Evolutionary conservation across 2,329 filamentous ascomycete species (phyloP).

Genomic region (Nemania diffusa): DNA sequence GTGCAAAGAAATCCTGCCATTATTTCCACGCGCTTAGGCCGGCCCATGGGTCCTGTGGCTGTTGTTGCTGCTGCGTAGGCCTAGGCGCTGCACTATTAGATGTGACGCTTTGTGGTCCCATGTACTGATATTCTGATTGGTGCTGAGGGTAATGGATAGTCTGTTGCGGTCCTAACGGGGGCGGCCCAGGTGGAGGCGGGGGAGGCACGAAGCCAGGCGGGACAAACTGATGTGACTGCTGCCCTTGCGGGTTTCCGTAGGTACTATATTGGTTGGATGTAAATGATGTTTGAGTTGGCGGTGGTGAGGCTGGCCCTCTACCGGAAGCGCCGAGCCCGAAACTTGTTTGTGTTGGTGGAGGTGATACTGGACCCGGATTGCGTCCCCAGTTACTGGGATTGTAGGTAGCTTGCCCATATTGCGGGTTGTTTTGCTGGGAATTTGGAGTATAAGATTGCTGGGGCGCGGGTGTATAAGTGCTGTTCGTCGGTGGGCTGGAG

Average conservation of each 20-base stretch:
- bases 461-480: conserved; percentile 44
- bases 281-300: conserved; percentile 58
- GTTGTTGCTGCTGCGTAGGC: conserved; percentile 53
- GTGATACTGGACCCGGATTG: conserved; percentile 63
- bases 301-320: conserved; percentile 63
- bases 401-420: conserved; percentile 62
- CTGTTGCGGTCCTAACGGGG: conserved; percentile 70
- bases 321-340: conserved; percentile 50
- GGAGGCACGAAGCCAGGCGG: conserved; percentile 70
- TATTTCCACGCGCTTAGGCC: conserved; percentile 65
- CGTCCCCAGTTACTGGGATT: conserved; percentile 69
- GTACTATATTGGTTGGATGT: conserved; percentile 59
- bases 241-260: conserved; percentile 57
- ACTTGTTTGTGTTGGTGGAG: conserved; percentile 54
- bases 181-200: conserved; percentile 71
- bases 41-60: conserved; percentile 62
- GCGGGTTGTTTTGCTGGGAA: conserved; percentile 55
- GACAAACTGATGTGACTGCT: conserved; percentile 58
- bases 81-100: conserved; percentile 46
- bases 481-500: conserved; percentile 54
- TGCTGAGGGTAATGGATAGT: conserved; percentile 64
- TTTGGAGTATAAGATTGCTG: conserved; percentile 48
- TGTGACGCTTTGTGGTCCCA: conserved; percentile 33
- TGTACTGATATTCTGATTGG: conserved; percentile 47
- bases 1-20: not conserved